These are phyloP conservation scores for Wickerhamomyces kurtzmanii DNA, from an alignment of 805 yeast species.

Conservation along the genomic window DNA sequence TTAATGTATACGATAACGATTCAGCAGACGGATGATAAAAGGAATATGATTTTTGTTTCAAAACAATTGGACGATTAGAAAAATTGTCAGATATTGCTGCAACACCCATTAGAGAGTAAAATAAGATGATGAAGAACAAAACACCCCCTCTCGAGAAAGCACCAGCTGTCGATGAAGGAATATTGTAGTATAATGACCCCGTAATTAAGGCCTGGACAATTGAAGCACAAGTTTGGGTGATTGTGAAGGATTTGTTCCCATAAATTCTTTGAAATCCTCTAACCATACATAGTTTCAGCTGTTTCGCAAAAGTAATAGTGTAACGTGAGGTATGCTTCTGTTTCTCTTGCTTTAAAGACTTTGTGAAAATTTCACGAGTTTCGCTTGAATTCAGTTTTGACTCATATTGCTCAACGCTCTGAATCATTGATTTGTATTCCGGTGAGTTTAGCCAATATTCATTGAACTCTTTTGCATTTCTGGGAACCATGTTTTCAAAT, in stretches of 20 bases:
- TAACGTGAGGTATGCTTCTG: slow-evolving; percentile 14
- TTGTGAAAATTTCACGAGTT: slow-evolving; percentile 21
- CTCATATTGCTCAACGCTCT: slow-evolving; percentile 31
- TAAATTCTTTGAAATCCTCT: slow-evolving; percentile 43
- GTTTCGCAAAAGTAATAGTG: slow-evolving; percentile 24
- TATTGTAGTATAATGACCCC: slow-evolving; percentile 50
- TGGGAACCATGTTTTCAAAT: slow-evolving; percentile 39
- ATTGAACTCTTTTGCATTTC: slow-evolving; percentile 46
- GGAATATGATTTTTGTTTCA: slow-evolving; percentile 60
- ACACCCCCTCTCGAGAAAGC: slow-evolving; percentile 57
- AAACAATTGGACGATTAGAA: slow-evolving; percentile 44
- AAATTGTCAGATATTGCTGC: slow-evolving; percentile 30
- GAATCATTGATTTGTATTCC: slow-evolving; percentile 23
- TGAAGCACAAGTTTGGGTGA: slow-evolving; percentile 14
- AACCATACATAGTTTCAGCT: slow-evolving; percentile 33
- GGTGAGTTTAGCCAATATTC: slow-evolving; percentile 31
- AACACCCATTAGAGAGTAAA: slow-evolving; percentile 34
- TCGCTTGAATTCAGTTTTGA: slow-evolving; percentile 15
- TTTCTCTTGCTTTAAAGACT: slow-evolving; percentile 15
- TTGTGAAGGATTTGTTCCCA: slow-evolving; percentile 44
- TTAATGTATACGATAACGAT: slow-evolving; percentile 48
- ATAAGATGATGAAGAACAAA: slow-evolving; percentile 46
- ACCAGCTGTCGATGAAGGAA: slow-evolving; percentile 37
- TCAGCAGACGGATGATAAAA: slow-evolving; percentile 68
- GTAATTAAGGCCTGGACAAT: slow-evolving; percentile 45